Evolutionary conservation across 305 asterid species (phyloP).

Genomic region (Fraxinus ornus): DNA sequence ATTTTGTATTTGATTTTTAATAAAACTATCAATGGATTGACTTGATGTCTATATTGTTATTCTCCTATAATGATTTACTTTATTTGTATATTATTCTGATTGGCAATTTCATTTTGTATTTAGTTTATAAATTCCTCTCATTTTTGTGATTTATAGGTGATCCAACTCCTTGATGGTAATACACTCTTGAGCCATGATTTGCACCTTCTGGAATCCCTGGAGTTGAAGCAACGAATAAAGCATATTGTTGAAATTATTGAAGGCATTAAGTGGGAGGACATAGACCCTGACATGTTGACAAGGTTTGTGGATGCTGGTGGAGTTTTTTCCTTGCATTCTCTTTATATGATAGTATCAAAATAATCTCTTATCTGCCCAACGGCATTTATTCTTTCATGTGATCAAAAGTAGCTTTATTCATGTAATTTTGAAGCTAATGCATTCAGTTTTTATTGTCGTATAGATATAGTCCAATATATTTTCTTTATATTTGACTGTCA

Average conservation of each 20-base stretch:
- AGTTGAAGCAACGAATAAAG: slow-evolving; percentile 88
- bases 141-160: slow-evolving; percentile 55
- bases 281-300: slow-evolving; percentile 86
- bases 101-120: slow-evolving; percentile 19
- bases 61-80: slow-evolving; percentile 12
- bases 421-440: slow-evolving; percentile 4
- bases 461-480: slow-evolving; percentile 21
- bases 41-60: slow-evolving; percentile 6
- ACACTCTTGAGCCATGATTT: slow-evolving; percentile 86
- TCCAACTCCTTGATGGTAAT: slow-evolving; percentile 52
- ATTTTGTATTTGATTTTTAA: slow-evolving; percentile 15
- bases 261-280: slow-evolving; percentile 76
- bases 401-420: background rate
- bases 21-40: slow-evolving; percentile 3
- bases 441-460: slow-evolving; percentile 7
- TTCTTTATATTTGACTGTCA: slow-evolving; percentile 8
- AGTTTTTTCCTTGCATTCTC: slow-evolving; percentile 21
- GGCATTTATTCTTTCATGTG: background rate
- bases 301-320: slow-evolving; percentile 47
- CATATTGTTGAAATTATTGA: slow-evolving; percentile 83
- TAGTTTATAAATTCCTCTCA: slow-evolving; percentile 26
- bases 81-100: slow-evolving; percentile 13
- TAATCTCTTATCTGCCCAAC: background rate
- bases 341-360: slow-evolving; percentile 1
- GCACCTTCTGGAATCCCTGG: slow-evolving; percentile 89